Conservation (phyloP, 345 rosid species). For the Aurinia saxatilis region DNA sequence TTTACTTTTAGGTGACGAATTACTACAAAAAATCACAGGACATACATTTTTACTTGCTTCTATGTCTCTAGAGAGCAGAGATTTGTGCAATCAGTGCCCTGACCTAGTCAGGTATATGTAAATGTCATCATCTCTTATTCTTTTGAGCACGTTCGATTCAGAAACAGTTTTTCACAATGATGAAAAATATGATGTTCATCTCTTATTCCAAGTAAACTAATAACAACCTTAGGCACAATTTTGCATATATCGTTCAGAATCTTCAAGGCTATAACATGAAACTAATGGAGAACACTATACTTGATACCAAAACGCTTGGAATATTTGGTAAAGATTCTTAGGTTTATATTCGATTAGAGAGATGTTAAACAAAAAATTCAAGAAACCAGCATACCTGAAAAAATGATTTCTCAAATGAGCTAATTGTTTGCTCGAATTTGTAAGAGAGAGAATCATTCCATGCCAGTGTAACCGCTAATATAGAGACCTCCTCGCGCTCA, state of each 20-base stretch:
- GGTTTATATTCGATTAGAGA: neutral
- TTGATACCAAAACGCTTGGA: neutral
- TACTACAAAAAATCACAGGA: neutral
- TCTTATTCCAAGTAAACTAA: neutral
- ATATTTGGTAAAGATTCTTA: neutral
- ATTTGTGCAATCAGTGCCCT: neutral
- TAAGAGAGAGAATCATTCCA: slow-evolving; percentile 52
- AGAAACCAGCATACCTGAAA: slow-evolving; percentile 45
- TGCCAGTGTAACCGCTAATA: slow-evolving; percentile 63
- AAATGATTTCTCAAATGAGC: slow-evolving; percentile 49
- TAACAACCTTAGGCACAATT: neutral
- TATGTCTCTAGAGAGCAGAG: neutral
- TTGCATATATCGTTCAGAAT: neutral
- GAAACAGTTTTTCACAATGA: neutral
- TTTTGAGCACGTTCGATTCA: neutral
- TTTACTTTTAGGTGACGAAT: neutral
- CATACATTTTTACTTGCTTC: neutral
- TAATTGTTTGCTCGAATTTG: slow-evolving; percentile 52
- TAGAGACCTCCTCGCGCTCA: slow-evolving; percentile 55
- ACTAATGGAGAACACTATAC: neutral
- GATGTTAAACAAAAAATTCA: neutral
- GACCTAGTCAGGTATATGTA: neutral
- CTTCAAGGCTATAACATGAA: neutral
- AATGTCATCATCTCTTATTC: neutral
- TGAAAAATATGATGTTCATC: neutral